Evolutionary conservation across 192 early-diverging fungal species (phyloP).

Genomic region (Coemansia umbellata): DNA sequence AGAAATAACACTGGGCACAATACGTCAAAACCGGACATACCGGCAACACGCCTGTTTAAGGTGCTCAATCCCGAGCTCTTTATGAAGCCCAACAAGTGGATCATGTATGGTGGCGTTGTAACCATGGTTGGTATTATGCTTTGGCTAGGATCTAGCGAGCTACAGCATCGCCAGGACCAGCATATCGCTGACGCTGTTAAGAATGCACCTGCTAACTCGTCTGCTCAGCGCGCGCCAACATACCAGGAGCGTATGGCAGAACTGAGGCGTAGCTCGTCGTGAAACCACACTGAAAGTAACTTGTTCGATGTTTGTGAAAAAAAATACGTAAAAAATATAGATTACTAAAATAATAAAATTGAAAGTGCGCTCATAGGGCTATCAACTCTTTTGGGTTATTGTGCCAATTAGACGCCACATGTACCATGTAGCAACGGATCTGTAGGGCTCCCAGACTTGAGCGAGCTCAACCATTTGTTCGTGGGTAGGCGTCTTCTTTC

Average conservation of each 20-base stretch:
- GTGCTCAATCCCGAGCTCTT: constrained; percentile 48
- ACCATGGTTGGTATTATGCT: constrained; percentile 31
- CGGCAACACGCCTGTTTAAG: constrained; percentile 46
- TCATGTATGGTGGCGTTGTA: constrained; percentile 41
- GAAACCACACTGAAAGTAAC: background rate
- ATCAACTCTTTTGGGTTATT: constrained; percentile 40
- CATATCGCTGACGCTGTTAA: background rate
- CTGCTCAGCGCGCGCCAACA: constrained; percentile 15
- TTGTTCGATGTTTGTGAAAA: no score
- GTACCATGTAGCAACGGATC: constrained; percentile 60
- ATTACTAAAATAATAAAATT: no score
- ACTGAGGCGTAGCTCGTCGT: constrained; percentile 20
- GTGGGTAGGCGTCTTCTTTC: constrained; percentile 48
- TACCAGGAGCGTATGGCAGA: constrained; percentile 46
- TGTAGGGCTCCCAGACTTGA: constrained; percentile 61
- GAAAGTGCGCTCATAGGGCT: no score
- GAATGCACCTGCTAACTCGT: background rate
- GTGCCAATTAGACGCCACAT: constrained; percentile 57
- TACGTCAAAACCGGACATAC: constrained; percentile 21
- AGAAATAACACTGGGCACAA: background rate
- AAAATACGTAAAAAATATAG: no score
- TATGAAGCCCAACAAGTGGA: constrained; percentile 43
- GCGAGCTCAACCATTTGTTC: constrained; percentile 57
- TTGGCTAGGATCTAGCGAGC: constrained; percentile 41
- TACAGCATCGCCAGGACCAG: constrained; percentile 23